Percentiles rank a stretch among this genome's conserved stretches.
Conservation (phyloP, 1,284 basidiomycete species). For the Ganoderma resinaceum region DNA sequence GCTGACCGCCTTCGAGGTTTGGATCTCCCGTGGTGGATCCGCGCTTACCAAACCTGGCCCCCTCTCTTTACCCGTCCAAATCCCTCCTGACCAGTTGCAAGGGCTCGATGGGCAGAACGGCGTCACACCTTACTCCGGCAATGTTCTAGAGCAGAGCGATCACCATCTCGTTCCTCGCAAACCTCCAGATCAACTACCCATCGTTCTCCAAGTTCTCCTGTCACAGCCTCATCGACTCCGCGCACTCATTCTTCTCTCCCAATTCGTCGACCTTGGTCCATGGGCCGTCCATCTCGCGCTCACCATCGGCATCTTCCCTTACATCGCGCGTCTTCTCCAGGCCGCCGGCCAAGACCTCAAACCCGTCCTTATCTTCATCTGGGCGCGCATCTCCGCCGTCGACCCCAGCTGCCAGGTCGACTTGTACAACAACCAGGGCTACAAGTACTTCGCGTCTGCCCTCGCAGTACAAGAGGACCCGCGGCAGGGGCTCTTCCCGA, state of each 20-base stretch:
- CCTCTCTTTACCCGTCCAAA: conserved; percentile 65
- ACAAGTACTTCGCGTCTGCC: conserved; percentile 89
- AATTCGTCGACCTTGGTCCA: conserved; percentile 97
- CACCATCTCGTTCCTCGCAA: conserved; percentile 82
- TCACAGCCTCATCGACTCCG: conserved; percentile 96
- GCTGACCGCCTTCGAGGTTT: conserved; percentile 96
- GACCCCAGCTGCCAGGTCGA: conserved; percentile 94
- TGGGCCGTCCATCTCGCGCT: conserved; percentile 98
- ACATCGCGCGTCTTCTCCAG: conserved; percentile 96
- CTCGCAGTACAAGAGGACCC: conserved; percentile 71
- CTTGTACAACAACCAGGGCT: conserved; percentile 85
- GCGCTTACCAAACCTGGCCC: conserved; percentile 81
- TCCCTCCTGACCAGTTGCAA: conserved; percentile 39
- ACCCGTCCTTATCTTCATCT: conserved; percentile 99
- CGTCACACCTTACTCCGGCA: conserved; percentile 21
- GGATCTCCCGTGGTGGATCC: conserved; percentile 92
- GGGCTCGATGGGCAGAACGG: conserved; percentile 30
- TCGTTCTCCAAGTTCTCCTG: conserved; percentile 95
- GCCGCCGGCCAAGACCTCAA: conserved; percentile 94
- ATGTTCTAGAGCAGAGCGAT: conserved; percentile 38
- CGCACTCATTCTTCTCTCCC: conserved; percentile 95
- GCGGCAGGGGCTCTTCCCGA: conserved; percentile 74
- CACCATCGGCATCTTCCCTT: conserved; percentile 99
- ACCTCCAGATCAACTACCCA: conserved; percentile 96
- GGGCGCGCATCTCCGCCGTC: conserved; percentile 97